phyloP scores from a whole-genome alignment of 208 protist species.

The Trypanosoma theileri region DNA sequence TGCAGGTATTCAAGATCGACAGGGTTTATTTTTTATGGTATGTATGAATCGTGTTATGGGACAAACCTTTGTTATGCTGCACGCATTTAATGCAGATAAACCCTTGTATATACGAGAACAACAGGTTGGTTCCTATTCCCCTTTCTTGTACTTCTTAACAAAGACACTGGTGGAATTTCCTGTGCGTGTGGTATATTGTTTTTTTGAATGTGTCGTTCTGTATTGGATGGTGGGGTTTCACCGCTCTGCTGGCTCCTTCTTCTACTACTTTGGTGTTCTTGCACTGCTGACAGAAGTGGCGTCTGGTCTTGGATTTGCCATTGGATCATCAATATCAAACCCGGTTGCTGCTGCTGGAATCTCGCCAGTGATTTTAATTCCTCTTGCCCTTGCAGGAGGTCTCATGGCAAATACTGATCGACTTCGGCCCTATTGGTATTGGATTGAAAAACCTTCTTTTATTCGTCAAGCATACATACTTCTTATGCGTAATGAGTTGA shows the following conservation, averaged over 20 bases:
- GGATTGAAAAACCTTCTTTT: conserved; percentile 74
- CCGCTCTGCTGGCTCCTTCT: conserved; percentile 43
- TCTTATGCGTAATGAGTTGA: conserved; percentile 65
- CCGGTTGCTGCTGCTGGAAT: conserved; percentile 45
- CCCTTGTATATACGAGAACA: conserved; percentile 72
- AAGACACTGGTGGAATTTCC: conserved; percentile 53
- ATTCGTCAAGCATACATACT: conserved; percentile 70
- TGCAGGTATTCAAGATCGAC: conserved; percentile 54
- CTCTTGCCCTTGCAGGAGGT: conserved; percentile 59
- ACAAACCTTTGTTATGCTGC: conserved; percentile 54
- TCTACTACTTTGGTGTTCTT: conserved; percentile 58
- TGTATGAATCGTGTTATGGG: conserved; percentile 64
- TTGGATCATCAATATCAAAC: conserved; percentile 43
- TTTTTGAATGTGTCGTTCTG: conserved; percentile 52
- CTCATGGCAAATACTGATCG: conserved; percentile 63
- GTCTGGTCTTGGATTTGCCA: conserved; percentile 51
- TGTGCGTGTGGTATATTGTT: conserved; percentile 37
- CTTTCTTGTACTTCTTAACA: conserved; percentile 52
- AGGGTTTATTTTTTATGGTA: conserved; percentile 70
- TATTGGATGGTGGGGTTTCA: conserved; percentile 70
- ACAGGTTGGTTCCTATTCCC: conserved; percentile 63
- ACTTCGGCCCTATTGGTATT: conserved; percentile 80
- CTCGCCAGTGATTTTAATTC: conserved; percentile 60
- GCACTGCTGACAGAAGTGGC: conserved; percentile 49
- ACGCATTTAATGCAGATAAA: conserved; percentile 41